phyloP scores from a whole-genome alignment of 2,329 filamentous ascomycete species.

The Diatrype stigma region DNA sequence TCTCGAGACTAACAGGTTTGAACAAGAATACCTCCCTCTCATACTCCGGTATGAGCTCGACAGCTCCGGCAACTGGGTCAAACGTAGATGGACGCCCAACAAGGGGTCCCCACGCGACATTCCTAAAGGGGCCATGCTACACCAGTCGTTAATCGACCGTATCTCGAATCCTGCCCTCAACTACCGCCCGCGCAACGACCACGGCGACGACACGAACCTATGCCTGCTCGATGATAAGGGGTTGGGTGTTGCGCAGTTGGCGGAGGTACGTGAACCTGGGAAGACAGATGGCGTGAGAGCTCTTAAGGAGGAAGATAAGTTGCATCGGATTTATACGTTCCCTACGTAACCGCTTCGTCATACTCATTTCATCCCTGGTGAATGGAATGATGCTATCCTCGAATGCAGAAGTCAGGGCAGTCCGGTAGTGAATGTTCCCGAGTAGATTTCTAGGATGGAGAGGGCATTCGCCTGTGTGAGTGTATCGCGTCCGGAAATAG shows the following conservation, averaged over 20 bases:
- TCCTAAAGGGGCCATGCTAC: constrained; percentile 33
- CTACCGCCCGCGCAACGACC: constrained; percentile 32
- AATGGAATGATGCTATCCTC: no score
- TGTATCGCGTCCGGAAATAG: no score
- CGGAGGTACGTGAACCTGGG: not conserved
- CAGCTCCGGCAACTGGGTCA: constrained; percentile 24
- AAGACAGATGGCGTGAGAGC: no score
- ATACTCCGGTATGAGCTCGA: constrained; percentile 38
- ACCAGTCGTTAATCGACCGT: constrained; percentile 33
- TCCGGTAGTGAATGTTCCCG: no score
- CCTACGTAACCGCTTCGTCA: no score
- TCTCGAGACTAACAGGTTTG: not conserved
- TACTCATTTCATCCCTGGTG: no score
- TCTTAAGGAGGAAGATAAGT: not conserved
- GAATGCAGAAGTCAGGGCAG: no score
- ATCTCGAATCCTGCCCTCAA: constrained; percentile 21
- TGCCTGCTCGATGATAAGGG: not conserved
- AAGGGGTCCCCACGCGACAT: constrained; percentile 34
- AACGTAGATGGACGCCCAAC: constrained; percentile 35
- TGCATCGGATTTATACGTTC: not conserved
- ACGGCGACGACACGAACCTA: constrained; percentile 13
- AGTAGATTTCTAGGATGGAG: no score
- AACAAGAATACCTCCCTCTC: constrained; percentile 33
- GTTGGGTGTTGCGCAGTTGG: not conserved
- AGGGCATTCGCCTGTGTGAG: no score